These are phyloP conservation scores for Ascochyta koolunga DNA, from an alignment of 2,329 filamentous ascomycete species.

Conservation along the genomic window DNA sequence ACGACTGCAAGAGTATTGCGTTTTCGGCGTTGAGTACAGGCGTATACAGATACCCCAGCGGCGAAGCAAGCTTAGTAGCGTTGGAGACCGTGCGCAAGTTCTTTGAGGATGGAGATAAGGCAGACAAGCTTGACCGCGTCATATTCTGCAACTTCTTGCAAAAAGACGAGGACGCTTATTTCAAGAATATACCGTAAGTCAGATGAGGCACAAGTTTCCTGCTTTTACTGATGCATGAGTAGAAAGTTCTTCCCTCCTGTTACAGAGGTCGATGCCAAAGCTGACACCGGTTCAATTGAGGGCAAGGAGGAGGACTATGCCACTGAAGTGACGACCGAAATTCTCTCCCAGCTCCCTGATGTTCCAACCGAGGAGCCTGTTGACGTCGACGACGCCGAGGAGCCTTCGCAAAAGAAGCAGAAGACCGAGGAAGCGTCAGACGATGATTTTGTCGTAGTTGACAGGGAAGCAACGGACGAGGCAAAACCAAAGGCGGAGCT, in stretches of 20 bases:
- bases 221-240: not conserved
- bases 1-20: constrained; percentile 73
- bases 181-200: constrained; percentile 73
- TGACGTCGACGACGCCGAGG: constrained; percentile 48
- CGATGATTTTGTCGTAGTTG: constrained; percentile 42
- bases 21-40: constrained; percentile 89
- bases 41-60: constrained; percentile 83
- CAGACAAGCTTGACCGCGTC: constrained; percentile 68
- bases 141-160: constrained; percentile 84
- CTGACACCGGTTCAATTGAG: constrained; percentile 17
- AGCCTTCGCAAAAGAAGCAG: constrained; percentile 53
- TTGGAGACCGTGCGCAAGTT: constrained; percentile 65
- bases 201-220: fast-evolving
- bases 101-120: constrained; percentile 54
- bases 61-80: constrained; percentile 74
- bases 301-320: constrained; percentile 31
- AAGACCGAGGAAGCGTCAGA: constrained; percentile 45
- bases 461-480: constrained; percentile 34
- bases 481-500: constrained; percentile 22
- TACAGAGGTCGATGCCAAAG: not conserved
- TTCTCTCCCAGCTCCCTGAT: constrained; percentile 56
- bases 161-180: constrained; percentile 79
- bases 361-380: constrained; percentile 55
- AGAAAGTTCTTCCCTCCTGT: constrained; percentile 47
- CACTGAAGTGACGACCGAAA: constrained; percentile 42